phyloP scores from a whole-genome alignment of 2,329 filamentous ascomycete species.

The Hypoxylon sp. region DNA sequence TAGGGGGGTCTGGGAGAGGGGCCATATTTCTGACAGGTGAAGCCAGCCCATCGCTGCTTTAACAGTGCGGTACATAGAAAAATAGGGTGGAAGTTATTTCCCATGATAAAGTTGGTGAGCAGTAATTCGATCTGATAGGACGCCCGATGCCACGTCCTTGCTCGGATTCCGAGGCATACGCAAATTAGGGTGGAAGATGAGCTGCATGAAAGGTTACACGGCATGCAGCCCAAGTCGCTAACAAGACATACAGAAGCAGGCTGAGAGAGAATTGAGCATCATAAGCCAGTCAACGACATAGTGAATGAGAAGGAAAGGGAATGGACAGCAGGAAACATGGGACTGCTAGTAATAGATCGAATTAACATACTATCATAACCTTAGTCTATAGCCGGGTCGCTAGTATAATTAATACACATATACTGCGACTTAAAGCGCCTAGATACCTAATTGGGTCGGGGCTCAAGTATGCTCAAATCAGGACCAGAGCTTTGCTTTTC shows the following conservation, averaged over 20 bases:
- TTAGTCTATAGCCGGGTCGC: no score
- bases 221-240: background rate
- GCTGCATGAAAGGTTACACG: conserved; percentile 22
- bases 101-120: background rate
- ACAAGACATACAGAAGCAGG: no score
- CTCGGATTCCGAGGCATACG: conserved; percentile 36
- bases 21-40: conserved; percentile 32
- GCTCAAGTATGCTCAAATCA: conserved; percentile 67
- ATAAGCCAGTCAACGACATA: no score
- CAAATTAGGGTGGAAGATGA: conserved; percentile 26
- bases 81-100: conserved; percentile 36
- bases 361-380: no score
- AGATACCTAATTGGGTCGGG: no score
- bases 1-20: conserved; percentile 11
- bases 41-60: conserved; percentile 16
- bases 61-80: conserved; percentile 33
- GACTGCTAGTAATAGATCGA: no score
- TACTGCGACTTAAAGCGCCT: no score
- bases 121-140: conserved; percentile 30
- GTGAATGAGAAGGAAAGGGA: no score
- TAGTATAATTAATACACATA: no score
- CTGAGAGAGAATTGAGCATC: no score
- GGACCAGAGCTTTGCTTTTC: conserved; percentile 62
- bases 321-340: no score
- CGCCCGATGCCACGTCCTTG: conserved; percentile 20